Conservation (phyloP, 176 grass and related monocot species). For the Oryza punctata region DNA sequence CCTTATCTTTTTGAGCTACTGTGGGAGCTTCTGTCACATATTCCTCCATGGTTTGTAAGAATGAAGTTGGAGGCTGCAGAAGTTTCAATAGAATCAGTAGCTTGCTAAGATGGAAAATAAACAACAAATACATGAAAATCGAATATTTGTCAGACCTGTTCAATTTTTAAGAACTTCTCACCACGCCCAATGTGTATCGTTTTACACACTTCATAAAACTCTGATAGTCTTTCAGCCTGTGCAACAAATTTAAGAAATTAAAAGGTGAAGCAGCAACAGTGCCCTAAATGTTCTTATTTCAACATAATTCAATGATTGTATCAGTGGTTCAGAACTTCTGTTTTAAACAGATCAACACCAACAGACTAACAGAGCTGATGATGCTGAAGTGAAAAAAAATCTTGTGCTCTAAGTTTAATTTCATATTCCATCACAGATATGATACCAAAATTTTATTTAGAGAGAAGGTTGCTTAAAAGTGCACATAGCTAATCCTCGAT, state of each 20-base stretch:
- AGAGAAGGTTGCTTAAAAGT: slow-evolving; percentile 1
- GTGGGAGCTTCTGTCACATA: slow-evolving; percentile 88
- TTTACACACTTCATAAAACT: slow-evolving; percentile 99
- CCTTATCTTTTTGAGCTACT: slow-evolving; percentile 66
- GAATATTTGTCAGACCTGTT: slow-evolving; percentile 62
- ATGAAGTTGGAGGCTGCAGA: slow-evolving; percentile 89
- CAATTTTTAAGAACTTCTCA: slow-evolving; percentile 93
- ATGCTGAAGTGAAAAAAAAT: not conserved
- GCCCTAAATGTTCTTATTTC: not conserved
- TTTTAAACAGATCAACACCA: slow-evolving; percentile 12
- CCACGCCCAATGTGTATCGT: slow-evolving; percentile 81
- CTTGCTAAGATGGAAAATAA: not conserved
- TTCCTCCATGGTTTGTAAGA: slow-evolving; percentile 93
- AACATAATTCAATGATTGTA: slow-evolving; percentile 4
- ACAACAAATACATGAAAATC: not conserved
- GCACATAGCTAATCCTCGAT: slow-evolving; percentile 21
- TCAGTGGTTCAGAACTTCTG: not conserved
- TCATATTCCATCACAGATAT: not conserved
- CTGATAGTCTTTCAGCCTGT: slow-evolving; percentile 86
- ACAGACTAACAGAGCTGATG: not conserved
- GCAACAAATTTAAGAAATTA: slow-evolving; percentile 20
- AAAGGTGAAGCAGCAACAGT: slow-evolving; percentile 16
- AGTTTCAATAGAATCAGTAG: slow-evolving; percentile 36
- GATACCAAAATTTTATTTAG: not conserved
- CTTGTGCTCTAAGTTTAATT: not conserved